Percentiles rank a stretch among this genome's conserved stretches.
Conservation (phyloP, 495 filamentous ascomycete genomes). For the Penicillium coffeae region DNA sequence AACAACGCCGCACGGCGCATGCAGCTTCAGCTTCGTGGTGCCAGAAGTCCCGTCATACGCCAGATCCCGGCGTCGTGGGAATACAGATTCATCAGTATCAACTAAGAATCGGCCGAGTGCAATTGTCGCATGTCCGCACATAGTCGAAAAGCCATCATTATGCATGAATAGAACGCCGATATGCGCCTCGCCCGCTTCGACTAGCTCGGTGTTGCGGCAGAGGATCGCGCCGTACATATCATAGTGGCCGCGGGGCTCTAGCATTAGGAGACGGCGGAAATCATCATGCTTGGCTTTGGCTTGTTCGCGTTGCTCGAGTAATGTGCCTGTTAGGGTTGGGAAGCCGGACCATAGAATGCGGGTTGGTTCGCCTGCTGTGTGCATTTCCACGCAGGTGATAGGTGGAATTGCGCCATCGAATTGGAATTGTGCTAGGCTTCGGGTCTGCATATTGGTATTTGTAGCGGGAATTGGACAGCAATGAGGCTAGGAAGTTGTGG, state of each 20-base stretch:
- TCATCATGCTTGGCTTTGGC: slow-evolving; percentile 18
- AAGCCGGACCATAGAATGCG: slow-evolving; percentile 16
- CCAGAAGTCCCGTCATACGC: not conserved
- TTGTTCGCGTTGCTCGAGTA: slow-evolving; percentile 19
- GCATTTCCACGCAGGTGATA: slow-evolving; percentile 25
- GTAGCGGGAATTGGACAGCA: not conserved
- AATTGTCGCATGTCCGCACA: slow-evolving; percentile 56
- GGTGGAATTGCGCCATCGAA: not conserved
- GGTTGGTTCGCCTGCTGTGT: slow-evolving; percentile 24
- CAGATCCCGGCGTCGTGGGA: slow-evolving; percentile 10
- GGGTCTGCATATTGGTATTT: not conserved
- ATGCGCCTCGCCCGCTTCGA: slow-evolving; percentile 9
- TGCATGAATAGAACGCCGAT: slow-evolving; percentile 36
- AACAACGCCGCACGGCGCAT: slow-evolving; percentile 16
- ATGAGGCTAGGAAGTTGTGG: too few species aligned
- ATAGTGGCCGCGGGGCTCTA: slow-evolving; percentile 22
- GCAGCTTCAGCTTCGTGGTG: slow-evolving; percentile 8
- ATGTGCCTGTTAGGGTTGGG: slow-evolving; percentile 13
- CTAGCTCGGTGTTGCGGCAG: slow-evolving; percentile 15
- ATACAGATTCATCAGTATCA: slow-evolving; percentile 7
- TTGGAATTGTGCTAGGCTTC: not conserved
- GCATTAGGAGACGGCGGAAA: slow-evolving; percentile 16
- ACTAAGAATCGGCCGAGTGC: slow-evolving; percentile 31
- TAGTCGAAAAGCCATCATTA: slow-evolving; percentile 75
- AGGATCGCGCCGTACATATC: slow-evolving; percentile 26